Evolutionary conservation across 1,139 yeast genomes (phyloP), one percentile per base, ranked within the genome.

Genomic region (Pichia sp.): DNA sequence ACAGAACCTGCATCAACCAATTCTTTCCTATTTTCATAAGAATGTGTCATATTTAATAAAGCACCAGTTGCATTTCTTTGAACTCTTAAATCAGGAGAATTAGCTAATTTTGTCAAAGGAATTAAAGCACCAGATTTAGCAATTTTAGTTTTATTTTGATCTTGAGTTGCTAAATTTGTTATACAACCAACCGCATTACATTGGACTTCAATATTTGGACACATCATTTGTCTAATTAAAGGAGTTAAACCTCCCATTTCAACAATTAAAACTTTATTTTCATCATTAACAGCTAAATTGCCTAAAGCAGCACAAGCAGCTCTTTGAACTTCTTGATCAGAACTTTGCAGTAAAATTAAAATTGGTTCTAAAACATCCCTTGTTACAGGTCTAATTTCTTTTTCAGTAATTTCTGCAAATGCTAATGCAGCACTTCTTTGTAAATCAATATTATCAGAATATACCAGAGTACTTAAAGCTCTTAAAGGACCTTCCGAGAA

Each of bases 281-380:
- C 97, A 63, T 90, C 90, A 68, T 92, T 89, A 41, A 94, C 98
- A 1, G 99, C 99, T 61, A 92, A 73, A 61, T 92, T 92, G 8
- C 99, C 98, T 56, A 92, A 73, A 2, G 99, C 98, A 2, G 98
- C 99, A 67, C 97, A 92, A 0, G 98, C 97, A 4, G 98, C 98
- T 51, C 97, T 78, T 69, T 92, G 98, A 34, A 92, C 96, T 68
- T 92, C 98, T 46, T 90, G 78, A 66, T 92, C 98, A 29, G 85
- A 76, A 56, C 87, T 81, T 67, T 90, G 96, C 56, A 94, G 73
- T 46, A 92, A 74, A 47, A 89, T 86, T 52, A 92, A 74, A 45
- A 92, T 89, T 42, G 98, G 98, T 65, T 92, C 97, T 58, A 92
- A 73, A 3, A 92, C 97, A 57, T 88, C 95, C 53, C 95, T 75